A percentile compares a stretch with the other conserved stretches of the same genome.
These are phyloP conservation scores for Chlamydomonas sp. DNA, from an alignment of 139 green algal species.

Conservation along the genomic window DNA sequence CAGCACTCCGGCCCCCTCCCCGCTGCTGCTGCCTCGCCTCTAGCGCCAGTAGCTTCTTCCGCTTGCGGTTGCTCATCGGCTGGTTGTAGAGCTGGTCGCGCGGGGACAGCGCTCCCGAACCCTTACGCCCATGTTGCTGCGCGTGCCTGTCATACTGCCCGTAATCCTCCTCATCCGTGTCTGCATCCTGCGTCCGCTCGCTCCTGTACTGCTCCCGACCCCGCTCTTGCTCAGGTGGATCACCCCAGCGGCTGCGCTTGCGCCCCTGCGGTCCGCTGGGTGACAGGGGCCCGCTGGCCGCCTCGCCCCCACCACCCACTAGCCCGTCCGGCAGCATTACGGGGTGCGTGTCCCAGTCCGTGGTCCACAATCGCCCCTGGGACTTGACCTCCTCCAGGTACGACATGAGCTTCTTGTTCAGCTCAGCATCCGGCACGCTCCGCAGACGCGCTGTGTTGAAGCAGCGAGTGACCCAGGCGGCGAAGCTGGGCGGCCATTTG, in stretches of 20 bases:
- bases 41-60: conserved; percentile 36
- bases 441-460: conserved; percentile 38
- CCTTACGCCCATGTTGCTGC: background rate
- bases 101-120: background rate
- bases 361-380: conserved; percentile 47
- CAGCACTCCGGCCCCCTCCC: background rate
- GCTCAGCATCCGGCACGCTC: conserved; percentile 24
- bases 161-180: conserved; percentile 19
- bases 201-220: background rate
- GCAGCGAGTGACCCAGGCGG: conserved; percentile 55
- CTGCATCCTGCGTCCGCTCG: conserved; percentile 3
- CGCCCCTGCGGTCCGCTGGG: background rate
- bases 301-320: background rate
- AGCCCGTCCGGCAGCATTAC: conserved; percentile 4
- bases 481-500: conserved; percentile 19
- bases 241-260: conserved; percentile 45
- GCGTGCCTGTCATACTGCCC: background rate
- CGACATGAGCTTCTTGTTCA: conserved; percentile 33
- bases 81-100: background rate
- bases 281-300: background rate
- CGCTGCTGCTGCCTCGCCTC: conserved; percentile 12
- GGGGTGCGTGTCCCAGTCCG: conserved; percentile 43
- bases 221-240: background rate
- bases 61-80: conserved; percentile 30
- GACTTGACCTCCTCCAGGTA: conserved; percentile 51